Evolutionary conservation across 257 asterid species (phyloP).

Genomic region (Nicotiana paniculata): DNA sequence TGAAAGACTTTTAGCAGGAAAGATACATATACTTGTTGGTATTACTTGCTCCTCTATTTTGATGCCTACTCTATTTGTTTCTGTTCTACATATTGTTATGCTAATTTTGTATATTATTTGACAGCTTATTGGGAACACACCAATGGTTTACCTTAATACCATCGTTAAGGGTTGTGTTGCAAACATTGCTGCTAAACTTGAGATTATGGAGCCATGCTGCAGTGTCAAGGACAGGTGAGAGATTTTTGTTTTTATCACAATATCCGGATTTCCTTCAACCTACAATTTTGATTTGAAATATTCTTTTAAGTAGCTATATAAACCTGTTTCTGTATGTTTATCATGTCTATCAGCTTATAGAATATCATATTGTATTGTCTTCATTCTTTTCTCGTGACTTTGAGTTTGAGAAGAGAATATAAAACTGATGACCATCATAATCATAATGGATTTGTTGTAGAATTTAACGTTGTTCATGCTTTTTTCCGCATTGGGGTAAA

Average conservation of each 20-base stretch:
- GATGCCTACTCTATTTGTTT: not conserved
- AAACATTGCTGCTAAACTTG: constrained; percentile 89
- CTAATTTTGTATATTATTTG: not conserved
- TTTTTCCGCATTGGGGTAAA: not conserved
- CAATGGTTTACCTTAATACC: constrained; percentile 90
- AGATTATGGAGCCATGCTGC: constrained; percentile 98
- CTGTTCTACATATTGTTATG: not conserved
- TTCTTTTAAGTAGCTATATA: not conserved
- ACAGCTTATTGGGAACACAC: constrained; percentile 96
- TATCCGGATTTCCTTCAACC: not conserved
- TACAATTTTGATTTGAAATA: not conserved
- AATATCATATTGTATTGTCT: not conserved
- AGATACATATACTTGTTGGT: not conserved
- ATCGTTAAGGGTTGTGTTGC: constrained; percentile 82
- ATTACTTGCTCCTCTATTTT: no score
- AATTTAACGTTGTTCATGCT: not conserved
- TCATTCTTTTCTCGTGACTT: not conserved
- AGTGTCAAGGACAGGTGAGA: constrained; percentile 94
- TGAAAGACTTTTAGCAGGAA: not conserved
- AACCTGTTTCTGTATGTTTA: no score
- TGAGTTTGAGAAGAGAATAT: not conserved
- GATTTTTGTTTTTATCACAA: not conserved
- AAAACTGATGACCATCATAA: not conserved
- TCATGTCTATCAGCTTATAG: not conserved
- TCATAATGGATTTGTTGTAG: not conserved